These are phyloP conservation scores for Hanseniaspora uvarum DNA, from an alignment of 1,139 yeast genomes.

Conservation along the genomic window DNA sequence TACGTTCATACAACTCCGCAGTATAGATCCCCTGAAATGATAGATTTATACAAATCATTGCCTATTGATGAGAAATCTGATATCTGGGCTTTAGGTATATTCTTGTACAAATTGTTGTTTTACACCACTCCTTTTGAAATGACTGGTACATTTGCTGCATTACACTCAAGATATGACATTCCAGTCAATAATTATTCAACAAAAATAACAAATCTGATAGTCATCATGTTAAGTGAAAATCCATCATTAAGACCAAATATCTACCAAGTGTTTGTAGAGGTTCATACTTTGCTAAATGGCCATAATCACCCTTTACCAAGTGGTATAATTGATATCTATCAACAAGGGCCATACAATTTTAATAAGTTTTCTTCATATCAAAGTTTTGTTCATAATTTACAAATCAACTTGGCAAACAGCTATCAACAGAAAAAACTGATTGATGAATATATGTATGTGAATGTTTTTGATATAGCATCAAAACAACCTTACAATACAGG, in stretches of 20 bases:
- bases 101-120: slow-evolving; percentile 81
- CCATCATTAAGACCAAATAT: slow-evolving; percentile 80
- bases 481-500: slow-evolving; percentile 25
- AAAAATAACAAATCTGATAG: slow-evolving; percentile 58
- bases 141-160: slow-evolving; percentile 58
- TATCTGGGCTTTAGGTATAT: slow-evolving; percentile 92
- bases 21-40: slow-evolving; percentile 93
- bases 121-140: slow-evolving; percentile 92
- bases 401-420: slow-evolving; percentile 27
- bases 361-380: slow-evolving; percentile 33
- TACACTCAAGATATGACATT: slow-evolving; percentile 51
- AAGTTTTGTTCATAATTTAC: slow-evolving; percentile 30
- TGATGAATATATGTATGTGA: slow-evolving; percentile 25
- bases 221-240: slow-evolving; percentile 69
- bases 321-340: slow-evolving; percentile 41
- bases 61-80: slow-evolving; percentile 93
- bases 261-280: slow-evolving; percentile 65
- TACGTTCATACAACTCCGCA: slow-evolving; percentile 95
- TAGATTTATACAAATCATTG: slow-evolving; percentile 70
- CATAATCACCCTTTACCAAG: slow-evolving; percentile 29
- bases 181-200: slow-evolving; percentile 46
- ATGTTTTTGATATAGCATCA: slow-evolving; percentile 28
- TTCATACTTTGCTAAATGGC: slow-evolving; percentile 47
- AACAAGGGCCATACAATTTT: slow-evolving; percentile 34
- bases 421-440: slow-evolving; percentile 25